phyloP scores from a whole-genome alignment of 257 asterid species.

The Knoxia roxburghii region DNA sequence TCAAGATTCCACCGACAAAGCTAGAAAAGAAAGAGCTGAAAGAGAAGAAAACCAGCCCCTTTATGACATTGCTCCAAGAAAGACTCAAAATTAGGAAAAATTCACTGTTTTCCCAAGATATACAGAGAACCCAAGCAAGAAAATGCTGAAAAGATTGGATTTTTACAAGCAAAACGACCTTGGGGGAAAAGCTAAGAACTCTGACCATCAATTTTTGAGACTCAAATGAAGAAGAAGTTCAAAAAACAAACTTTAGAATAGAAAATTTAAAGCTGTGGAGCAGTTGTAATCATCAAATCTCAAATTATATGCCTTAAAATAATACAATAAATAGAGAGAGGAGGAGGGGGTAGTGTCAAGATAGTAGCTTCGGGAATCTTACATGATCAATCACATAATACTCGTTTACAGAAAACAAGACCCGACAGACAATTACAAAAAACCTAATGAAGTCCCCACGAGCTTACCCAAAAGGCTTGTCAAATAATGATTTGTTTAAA shows the following conservation, averaged over 20 bases:
- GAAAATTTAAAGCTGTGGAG: slow-evolving; percentile 42
- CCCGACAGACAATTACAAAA: slow-evolving; percentile 37
- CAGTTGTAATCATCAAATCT: slow-evolving; percentile 37
- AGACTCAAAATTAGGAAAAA: too few relatives aligned
- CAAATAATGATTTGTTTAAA: slow-evolving; percentile 15
- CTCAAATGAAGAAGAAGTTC: slow-evolving; percentile 31
- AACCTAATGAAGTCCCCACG: slow-evolving; percentile 46
- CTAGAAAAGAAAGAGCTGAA: slow-evolving; percentile 32
- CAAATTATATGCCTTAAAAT: slow-evolving; percentile 28
- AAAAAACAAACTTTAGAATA: slow-evolving; percentile 19
- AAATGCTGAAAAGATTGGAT: not conserved
- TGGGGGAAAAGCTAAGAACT: slow-evolving; percentile 16
- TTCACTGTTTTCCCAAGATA: not conserved
- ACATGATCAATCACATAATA: slow-evolving; percentile 58
- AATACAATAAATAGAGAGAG: slow-evolving; percentile 27
- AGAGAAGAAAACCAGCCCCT: slow-evolving; percentile 21
- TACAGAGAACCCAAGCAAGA: not conserved
- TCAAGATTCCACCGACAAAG: slow-evolving; percentile 28
- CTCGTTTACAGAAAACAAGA: slow-evolving; percentile 39
- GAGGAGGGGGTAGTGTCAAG: slow-evolving; percentile 12
- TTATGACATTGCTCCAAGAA: not conserved
- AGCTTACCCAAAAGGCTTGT: slow-evolving; percentile 27
- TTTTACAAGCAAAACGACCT: slow-evolving; percentile 11
- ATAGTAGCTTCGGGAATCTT: slow-evolving; percentile 48
- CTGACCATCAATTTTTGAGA: slow-evolving; percentile 28